Evolutionary conservation across 768 basidiomycete genomes (phyloP), one percentile per base, ranked within the genome.

Genomic region (Pluteus cervinus): DNA sequence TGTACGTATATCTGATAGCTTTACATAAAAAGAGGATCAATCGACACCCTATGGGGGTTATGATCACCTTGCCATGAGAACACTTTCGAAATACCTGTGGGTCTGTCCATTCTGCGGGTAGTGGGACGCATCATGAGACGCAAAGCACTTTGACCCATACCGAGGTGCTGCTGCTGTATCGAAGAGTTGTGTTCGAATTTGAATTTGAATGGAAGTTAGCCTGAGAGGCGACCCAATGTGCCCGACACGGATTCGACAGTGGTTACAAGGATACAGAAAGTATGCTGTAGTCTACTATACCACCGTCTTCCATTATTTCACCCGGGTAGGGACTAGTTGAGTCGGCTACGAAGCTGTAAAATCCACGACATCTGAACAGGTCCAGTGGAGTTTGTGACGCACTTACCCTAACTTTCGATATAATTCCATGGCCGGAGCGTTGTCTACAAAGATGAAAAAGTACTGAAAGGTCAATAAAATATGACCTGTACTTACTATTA

Each of bases 41-140:
- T 57, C 98, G 47, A 98, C 96, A 4, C n/a, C n/a, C n/a, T 99
- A 99, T 54, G 96, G 96, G 24, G 96, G 96, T n/a, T 92, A 96
- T 46, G 96, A 99, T 51, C 98, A 81, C 56, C 73, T 99, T 17
- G 90, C 96, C 16, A 86, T 98, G 71, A 76, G 91, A 23, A 86
- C 96, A 3, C 66, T 98, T 56, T 91, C 88, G 1, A 91, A 92
- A 56, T n/a, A n/a, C n/a, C n/a, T 67, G 94, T 37, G 88, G 90
- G 39, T 78, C 87, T 0, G 73, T 99, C 63, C 66, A 83, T 48
- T 88, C 89, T 16, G 89, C 98, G 22, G 96, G 96, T 80, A 92
- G 37, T 83, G 79, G 7, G 88, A 85, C 17, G 83, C 79, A 36
- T 76, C 84, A 50, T 84, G 81, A 9, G 85, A 86, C 20, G 80